Conservation (phyloP, 192 early-diverging fungal genomes). For the Dissophora globulifera region DNA sequence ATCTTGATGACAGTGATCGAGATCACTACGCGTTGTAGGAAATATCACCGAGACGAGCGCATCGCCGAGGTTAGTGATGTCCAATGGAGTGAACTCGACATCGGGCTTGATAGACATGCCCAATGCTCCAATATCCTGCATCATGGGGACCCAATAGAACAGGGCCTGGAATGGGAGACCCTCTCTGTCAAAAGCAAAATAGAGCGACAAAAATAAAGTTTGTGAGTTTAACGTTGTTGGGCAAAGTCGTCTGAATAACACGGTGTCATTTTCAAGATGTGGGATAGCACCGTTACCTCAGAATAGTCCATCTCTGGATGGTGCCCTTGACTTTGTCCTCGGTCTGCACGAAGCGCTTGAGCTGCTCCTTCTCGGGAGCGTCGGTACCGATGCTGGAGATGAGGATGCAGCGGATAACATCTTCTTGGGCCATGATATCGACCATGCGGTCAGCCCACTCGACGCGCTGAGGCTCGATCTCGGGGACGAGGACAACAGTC, state of each 20-base stretch:
- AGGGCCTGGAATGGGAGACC: slow-evolving; percentile 37
- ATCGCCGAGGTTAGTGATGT: slow-evolving; percentile 31
- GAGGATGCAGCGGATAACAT: slow-evolving; percentile 29
- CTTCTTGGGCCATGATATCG: slow-evolving; percentile 25
- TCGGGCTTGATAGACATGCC: slow-evolving; percentile 33
- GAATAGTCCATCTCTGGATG: slow-evolving; percentile 33
- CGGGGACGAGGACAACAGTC: slow-evolving; percentile 33
- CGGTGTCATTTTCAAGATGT: too few species aligned
- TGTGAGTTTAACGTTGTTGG: neutral
- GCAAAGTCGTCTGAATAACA: too few species aligned
- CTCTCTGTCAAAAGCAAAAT: slow-evolving; percentile 2
- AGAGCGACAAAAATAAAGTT: neutral
- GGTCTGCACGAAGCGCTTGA: slow-evolving; percentile 9
- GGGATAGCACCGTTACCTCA: too few species aligned
- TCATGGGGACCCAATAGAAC: slow-evolving; percentile 40
- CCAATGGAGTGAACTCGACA: slow-evolving; percentile 20
- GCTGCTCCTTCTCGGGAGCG: slow-evolving; percentile 20
- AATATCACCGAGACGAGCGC: slow-evolving; percentile 28
- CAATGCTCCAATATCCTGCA: slow-evolving; percentile 12
- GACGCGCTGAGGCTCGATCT: slow-evolving; percentile 22
- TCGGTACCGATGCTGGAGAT: slow-evolving; percentile 45
- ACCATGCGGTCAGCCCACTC: slow-evolving; percentile 19
- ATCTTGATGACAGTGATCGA: neutral
- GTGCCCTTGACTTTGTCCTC: slow-evolving; percentile 26
- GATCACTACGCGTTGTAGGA: neutral